phyloP scores from a whole-genome alignment of 106 monocot genomes.

The Narthecium ossifragum region DNA sequence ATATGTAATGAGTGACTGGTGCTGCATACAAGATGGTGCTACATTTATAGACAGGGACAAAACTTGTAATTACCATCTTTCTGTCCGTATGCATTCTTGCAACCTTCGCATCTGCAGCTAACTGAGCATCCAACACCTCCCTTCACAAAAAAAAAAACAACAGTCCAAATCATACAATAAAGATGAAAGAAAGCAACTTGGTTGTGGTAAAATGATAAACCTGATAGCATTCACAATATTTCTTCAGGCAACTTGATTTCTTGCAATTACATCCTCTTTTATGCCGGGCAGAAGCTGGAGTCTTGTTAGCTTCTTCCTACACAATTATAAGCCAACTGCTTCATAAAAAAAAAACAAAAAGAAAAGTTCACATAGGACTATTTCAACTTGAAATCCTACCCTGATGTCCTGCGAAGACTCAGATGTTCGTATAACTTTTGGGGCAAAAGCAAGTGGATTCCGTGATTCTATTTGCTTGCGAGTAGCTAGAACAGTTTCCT shows the following conservation, averaged over 20 bases:
- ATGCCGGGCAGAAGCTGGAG: slow-evolving; percentile 94
- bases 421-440: slow-evolving; percentile 75
- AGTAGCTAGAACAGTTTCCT: slow-evolving; percentile 81
- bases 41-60: neutral
- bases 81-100: slow-evolving; percentile 81
- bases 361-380: neutral
- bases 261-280: slow-evolving; percentile 99
- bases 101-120: slow-evolving; percentile 82
- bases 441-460: slow-evolving; percentile 99
- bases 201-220: slow-evolving; percentile 27
- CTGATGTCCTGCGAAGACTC: slow-evolving; percentile 37
- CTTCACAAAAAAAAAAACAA: slow-evolving; percentile 26
- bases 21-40: too few species aligned
- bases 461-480: slow-evolving; percentile 96
- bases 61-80: slow-evolving; percentile 47
- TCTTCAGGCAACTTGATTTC: slow-evolving; percentile 94
- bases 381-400: slow-evolving; percentile 23
- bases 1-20: too few species aligned
- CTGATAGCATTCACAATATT: slow-evolving; percentile 99
- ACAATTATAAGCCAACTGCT: neutral
- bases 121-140: slow-evolving; percentile 75
- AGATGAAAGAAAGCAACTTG: neutral
- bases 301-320: slow-evolving; percentile 80
- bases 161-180: slow-evolving; percentile 8
- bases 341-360: neutral